phyloP scores from a whole-genome alignment of 108 stramenopile species.

The Cyclostephanos tholiformis region DNA sequence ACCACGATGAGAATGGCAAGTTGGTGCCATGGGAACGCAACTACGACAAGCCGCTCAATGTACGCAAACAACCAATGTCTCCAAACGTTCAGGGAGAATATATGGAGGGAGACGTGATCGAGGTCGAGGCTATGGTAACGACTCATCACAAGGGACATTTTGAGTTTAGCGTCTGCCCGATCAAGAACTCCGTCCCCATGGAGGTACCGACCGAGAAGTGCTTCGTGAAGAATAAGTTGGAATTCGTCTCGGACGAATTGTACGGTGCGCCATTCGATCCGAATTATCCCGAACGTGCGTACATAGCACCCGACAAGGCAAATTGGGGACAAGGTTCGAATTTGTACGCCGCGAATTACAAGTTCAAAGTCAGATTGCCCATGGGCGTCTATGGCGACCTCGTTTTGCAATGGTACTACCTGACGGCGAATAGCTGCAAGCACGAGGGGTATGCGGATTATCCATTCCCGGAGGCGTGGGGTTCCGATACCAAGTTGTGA shows the following conservation, averaged over 20 bases:
- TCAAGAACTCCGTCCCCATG: conserved; percentile 7
- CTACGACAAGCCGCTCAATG: conserved; percentile 55
- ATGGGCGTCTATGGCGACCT: conserved; percentile 25
- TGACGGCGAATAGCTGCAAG: conserved; percentile 32
- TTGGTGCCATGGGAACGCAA: conserved; percentile 16
- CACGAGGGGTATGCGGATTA: conserved; percentile 50
- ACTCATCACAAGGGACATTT: conserved; percentile 73
- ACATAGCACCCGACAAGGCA: conserved; percentile 45
- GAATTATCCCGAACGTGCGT: conserved; percentile 59
- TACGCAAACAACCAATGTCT: conserved; percentile 35
- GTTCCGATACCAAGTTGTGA: background rate
- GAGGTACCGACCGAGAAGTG: conserved; percentile 56
- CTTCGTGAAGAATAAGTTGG: conserved; percentile 50
- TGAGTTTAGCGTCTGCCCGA: conserved; percentile 52
- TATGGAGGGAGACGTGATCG: conserved; percentile 30
- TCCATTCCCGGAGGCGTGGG: conserved; percentile 32
- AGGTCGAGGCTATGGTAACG: conserved; percentile 43
- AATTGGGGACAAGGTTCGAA: background rate
- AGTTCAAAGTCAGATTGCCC: conserved; percentile 37
- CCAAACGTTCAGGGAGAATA: conserved; percentile 43
- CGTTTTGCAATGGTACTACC: conserved; percentile 54
- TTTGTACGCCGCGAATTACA: conserved; percentile 10
- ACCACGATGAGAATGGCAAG: background rate
- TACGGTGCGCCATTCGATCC: conserved; percentile 52
- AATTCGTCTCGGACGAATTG: conserved; percentile 56